Percentiles rank a stretch among this genome's conserved stretches.
phyloP scores from a whole-genome alignment of 2,329 filamentous ascomycete species.

The Aspergillus piperis region DNA sequence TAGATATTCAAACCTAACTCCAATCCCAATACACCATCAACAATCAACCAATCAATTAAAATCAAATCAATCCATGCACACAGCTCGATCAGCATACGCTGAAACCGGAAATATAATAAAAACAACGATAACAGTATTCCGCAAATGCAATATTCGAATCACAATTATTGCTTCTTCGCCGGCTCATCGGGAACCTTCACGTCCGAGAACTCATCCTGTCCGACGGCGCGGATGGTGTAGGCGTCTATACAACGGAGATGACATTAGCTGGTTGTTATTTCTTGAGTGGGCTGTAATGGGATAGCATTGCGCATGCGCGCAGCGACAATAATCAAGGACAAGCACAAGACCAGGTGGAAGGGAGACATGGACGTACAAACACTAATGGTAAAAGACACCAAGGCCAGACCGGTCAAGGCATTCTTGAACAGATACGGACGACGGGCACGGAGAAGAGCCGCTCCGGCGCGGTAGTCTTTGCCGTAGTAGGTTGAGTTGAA shows the following conservation, averaged over 20 bases:
- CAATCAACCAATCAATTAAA: background rate
- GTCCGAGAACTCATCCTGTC: conserved; percentile 96
- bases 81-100: too few species aligned
- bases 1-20: background rate
- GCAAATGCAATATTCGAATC: too few species aligned
- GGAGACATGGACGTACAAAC: conserved; percentile 80
- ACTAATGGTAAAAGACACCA: conserved; percentile 73
- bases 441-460: conserved; percentile 86
- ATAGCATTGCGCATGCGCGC: too few species aligned
- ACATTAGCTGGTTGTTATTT: too few species aligned
- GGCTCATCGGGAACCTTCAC: conserved; percentile 83
- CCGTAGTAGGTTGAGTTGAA: conserved; percentile 89
- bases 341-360: too few species aligned
- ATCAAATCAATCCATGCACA: background rate
- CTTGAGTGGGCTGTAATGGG: too few species aligned
- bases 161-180: conserved; percentile 33
- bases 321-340: too few species aligned
- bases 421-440: conserved; percentile 93
- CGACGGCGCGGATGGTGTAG: conserved; percentile 78
- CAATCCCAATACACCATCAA: conserved; percentile 3
- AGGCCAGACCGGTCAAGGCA: conserved; percentile 72
- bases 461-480: conserved; percentile 77
- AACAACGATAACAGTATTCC: too few species aligned
- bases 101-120: too few species aligned
- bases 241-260: conserved; percentile 51